Evolutionary conservation across 345 rosid species (phyloP).

Genomic region (Aethionema arabicum): DNA sequence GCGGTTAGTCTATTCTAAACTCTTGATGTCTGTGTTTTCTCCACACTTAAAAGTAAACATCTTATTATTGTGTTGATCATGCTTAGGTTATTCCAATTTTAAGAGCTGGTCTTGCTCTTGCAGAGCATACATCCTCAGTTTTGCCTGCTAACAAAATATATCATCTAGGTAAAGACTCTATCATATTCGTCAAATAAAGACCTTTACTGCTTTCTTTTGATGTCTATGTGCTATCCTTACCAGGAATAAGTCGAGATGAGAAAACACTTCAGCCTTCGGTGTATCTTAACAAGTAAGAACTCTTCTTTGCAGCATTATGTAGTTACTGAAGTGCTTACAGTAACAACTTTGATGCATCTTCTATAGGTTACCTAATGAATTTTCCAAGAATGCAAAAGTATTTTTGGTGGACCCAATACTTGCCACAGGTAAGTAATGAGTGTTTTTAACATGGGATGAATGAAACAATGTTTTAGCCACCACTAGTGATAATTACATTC

Average conservation of each 20-base stretch:
- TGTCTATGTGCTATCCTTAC: conserved; percentile 5
- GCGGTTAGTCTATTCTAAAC: conserved; percentile 49
- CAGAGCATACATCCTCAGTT: conserved; percentile 79
- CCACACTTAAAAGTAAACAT: background rate
- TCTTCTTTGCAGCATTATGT: conserved; percentile 10
- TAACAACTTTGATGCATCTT: conserved; percentile 27
- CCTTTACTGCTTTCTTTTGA: conserved; percentile 24
- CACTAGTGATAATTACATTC: background rate
- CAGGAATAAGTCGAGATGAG: conserved; percentile 79
- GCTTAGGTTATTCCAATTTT: conserved; percentile 81
- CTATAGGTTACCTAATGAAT: conserved; percentile 74
- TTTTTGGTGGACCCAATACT: conserved; percentile 90
- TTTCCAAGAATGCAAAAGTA: conserved; percentile 60
- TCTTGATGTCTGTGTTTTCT: conserved; percentile 4
- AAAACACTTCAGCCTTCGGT: conserved; percentile 80
- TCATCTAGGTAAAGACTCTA: conserved; percentile 60
- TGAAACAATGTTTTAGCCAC: conserved; percentile 4
- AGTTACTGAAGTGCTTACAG: background rate
- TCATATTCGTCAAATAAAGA: conserved; percentile 2
- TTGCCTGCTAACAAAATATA: conserved; percentile 81
- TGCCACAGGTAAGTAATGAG: conserved; percentile 63
- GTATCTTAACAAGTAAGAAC: conserved; percentile 82
- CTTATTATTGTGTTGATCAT: conserved; percentile 15
- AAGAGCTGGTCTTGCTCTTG: conserved; percentile 96
- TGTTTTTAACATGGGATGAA: background rate